Evolutionary conservation across 1,139 yeast species (phyloP).

Genomic region (Trichomonascaceae sp.): DNA sequence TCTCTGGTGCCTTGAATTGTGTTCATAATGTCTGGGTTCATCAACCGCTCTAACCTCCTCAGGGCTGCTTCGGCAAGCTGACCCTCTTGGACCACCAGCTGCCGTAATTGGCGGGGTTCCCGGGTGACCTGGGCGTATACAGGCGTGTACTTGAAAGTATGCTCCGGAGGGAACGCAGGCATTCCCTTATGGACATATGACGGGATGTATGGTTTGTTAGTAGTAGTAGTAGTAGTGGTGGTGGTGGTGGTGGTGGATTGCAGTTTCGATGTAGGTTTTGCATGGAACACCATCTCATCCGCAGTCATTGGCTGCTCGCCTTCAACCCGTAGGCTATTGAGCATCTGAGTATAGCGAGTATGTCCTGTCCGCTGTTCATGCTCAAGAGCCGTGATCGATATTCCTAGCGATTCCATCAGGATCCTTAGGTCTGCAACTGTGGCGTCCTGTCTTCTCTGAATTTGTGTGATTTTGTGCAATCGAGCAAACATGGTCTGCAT

Average conservation of each 20-base stretch:
- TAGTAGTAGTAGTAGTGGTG: neutral
- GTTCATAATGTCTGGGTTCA: conserved; percentile 6
- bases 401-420: conserved; percentile 33
- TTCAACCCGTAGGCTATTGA: conserved; percentile 17
- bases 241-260: neutral
- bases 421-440: conserved; percentile 44
- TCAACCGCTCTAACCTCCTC: conserved; percentile 26
- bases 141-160: conserved; percentile 73
- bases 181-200: conserved; percentile 55
- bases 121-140: conserved; percentile 48
- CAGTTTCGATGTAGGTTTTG: neutral
- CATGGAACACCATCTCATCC: neutral
- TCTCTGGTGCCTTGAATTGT: conserved; percentile 1
- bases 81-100: conserved; percentile 67
- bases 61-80: conserved; percentile 68
- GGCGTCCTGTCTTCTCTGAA: conserved; percentile 58
- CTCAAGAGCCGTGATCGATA: conserved; percentile 35
- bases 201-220: no score
- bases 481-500: conserved; percentile 35
- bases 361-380: conserved; percentile 25
- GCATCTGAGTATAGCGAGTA: conserved; percentile 14
- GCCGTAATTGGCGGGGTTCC: conserved; percentile 59
- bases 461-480: conserved; percentile 41
- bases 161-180: conserved; percentile 87
- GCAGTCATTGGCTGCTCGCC: neutral